Percentiles rank a stretch among this genome's conserved stretches.
phyloP scores from a whole-genome alignment of 2,329 filamentous ascomycete species.

The Samsoniella hepiali region DNA sequence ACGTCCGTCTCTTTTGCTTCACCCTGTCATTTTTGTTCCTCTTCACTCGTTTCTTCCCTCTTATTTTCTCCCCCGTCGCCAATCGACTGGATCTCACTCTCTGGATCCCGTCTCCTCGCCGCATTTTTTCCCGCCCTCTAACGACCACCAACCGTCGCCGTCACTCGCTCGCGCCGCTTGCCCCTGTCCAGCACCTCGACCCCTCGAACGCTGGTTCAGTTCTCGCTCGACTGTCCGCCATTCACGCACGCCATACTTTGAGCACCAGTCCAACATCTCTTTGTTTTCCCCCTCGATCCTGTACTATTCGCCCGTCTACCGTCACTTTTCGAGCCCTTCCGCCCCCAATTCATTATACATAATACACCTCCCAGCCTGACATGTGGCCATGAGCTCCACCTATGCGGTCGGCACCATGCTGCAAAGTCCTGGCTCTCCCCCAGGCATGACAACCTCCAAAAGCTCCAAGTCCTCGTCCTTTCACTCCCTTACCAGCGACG shows the following conservation, averaged over 20 bases:
- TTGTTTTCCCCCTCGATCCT: neutral
- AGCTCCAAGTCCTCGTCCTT: slow-evolving; percentile 90
- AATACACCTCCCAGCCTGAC: slow-evolving; percentile 14
- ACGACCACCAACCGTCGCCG: neutral
- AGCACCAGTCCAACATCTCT: neutral
- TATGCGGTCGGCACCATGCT: slow-evolving; percentile 30
- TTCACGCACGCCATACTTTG: neutral
- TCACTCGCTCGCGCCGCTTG: slow-evolving; percentile 1
- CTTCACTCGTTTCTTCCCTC: too few relatives aligned
- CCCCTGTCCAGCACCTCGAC: slow-evolving; percentile 9
- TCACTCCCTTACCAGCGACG: slow-evolving; percentile 73
- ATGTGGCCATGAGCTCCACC: slow-evolving; percentile 37
- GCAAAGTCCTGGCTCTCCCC: slow-evolving; percentile 35
- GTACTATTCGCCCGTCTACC: neutral
- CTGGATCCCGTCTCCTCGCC: neutral
- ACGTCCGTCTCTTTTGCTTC: neutral
- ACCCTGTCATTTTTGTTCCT: neutral
- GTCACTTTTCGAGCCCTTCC: neutral
- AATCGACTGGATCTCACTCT: neutral
- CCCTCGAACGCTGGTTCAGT: slow-evolving; percentile 6
- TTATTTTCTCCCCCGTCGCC: neutral
- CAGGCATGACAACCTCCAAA: slow-evolving; percentile 75
- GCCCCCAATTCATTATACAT: neutral
- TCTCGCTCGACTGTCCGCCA: neutral
- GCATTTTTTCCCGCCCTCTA: neutral